Evolutionary conservation across 140 eudicot species (phyloP).

Genomic region (Stevia rebaudiana): DNA sequence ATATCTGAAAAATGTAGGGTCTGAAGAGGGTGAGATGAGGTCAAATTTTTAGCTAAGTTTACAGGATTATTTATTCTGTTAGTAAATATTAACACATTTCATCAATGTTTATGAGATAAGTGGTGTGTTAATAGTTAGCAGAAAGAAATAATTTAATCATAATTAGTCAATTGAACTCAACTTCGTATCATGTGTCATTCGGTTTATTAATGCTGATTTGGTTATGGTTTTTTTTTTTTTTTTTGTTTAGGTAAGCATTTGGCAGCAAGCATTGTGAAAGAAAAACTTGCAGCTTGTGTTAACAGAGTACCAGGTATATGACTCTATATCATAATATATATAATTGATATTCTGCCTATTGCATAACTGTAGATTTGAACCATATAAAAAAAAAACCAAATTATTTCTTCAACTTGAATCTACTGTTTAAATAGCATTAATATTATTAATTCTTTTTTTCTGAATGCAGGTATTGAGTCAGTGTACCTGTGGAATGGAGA

Average conservation of each 20-base stretch:
- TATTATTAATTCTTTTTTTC: neutral
- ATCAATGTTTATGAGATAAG: neutral
- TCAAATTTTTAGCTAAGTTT: neutral
- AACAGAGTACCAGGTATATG: constrained; percentile 85
- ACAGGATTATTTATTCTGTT: neutral
- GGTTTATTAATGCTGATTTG: neutral
- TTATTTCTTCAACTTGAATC: neutral
- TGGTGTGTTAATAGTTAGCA: neutral
- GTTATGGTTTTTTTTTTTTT: neutral
- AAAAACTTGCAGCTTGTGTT: constrained; percentile 94
- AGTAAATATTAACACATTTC: neutral
- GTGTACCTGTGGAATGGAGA: constrained; percentile 91
- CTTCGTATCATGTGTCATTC: neutral
- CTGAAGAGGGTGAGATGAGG: too few species aligned
- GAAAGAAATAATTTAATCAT: neutral
- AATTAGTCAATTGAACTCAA: neutral
- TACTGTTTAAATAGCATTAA: neutral
- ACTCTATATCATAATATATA: neutral
- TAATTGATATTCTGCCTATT: neutral
- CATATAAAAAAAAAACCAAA: neutral
- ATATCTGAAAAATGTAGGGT: too few species aligned
- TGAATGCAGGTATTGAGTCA: constrained; percentile 76
- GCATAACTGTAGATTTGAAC: neutral
- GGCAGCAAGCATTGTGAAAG: constrained; percentile 87
- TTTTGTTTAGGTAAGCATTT: constrained; percentile 70